Conservation (phyloP, 208 protist genomes). For the Acanthamoeba castellanii region DNA sequence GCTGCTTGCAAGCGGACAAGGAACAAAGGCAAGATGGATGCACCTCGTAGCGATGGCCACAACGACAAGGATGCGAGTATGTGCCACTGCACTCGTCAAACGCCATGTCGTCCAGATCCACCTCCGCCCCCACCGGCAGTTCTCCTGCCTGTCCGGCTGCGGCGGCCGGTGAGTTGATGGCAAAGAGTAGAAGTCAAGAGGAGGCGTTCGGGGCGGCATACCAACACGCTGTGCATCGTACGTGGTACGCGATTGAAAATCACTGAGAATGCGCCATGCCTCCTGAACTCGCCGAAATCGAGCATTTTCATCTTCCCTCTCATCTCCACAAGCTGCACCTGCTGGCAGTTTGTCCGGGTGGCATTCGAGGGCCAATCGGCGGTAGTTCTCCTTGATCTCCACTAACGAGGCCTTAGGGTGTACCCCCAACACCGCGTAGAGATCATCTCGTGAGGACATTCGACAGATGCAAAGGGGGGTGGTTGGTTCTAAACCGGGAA, state of each 20-base stretch:
- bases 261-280: not conserved
- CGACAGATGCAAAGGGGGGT: not conserved
- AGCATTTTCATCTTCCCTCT: not conserved
- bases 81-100: not conserved
- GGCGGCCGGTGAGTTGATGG: no score
- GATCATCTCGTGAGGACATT: not conserved
- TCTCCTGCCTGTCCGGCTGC: not conserved
- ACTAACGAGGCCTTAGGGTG: not conserved
- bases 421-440: conserved; percentile 16
- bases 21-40: not conserved
- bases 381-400: conserved; percentile 43
- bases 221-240: conserved; percentile 14
- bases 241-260: not conserved
- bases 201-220: not conserved
- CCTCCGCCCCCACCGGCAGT: conserved; percentile 41
- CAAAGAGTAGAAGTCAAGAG: not conserved
- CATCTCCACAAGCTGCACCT: not conserved
- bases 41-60: conserved; percentile 41
- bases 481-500: not conserved
- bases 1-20: not conserved
- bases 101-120: conserved; percentile 59
- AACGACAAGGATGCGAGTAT: conserved; percentile 33
- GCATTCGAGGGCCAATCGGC: not conserved
- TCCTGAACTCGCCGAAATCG: not conserved
- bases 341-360: conserved; percentile 8